Base-by-base conservation (phyloP, 768 basidiomycete genomes). In the Suillus clintonianus region DNA sequence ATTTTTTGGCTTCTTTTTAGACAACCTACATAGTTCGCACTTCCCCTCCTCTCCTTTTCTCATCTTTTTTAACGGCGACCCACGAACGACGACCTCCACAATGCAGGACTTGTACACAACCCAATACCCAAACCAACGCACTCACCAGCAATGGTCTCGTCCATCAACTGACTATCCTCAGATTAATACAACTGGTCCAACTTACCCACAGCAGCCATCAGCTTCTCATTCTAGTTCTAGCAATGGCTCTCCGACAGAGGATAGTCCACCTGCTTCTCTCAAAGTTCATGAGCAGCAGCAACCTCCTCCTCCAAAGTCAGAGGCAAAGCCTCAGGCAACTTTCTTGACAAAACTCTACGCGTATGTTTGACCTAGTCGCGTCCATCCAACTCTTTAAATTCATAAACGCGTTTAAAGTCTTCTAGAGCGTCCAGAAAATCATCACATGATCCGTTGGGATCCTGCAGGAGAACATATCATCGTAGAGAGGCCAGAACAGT, bases 391-490 rank as follows among this genome's bases (percentile, higher is more conserved):
- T 50, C 19, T 69, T 55, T 58, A 27, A 27, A 27, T 69, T 68
- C 60, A 68, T 67, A 61, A 39, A 66, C 67, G 67, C 69, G 69
- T 65, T 66, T 60, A 71, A 71, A 95, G 93, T 59, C 88, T 95
- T 57, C 87, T 95, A 73, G 94, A 95, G 76, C 89, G 93, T 55
- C 87, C 91, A 62, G 94, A 96, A 78, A 95, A 96, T 78, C 92
- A 95, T 70, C 92, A 95, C 76, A 96, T 97, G 91, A 96, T 97
- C 75, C 90, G 95, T 59, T 97, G 95, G 95, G 94, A 95, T 74
- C 89, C 91, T 17, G 88, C 89, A 24, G 95, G 95, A 65, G 92
- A 95, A 74, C 91, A 95, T 72, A 96, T 97, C 83, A 94, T 97
- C 78, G 95, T 97, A 61, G 95, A 96, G 73, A 83, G 91, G 37